Evolutionary conservation across 441 rosid species (phyloP).

Genomic region (Corymbia citriodora): DNA sequence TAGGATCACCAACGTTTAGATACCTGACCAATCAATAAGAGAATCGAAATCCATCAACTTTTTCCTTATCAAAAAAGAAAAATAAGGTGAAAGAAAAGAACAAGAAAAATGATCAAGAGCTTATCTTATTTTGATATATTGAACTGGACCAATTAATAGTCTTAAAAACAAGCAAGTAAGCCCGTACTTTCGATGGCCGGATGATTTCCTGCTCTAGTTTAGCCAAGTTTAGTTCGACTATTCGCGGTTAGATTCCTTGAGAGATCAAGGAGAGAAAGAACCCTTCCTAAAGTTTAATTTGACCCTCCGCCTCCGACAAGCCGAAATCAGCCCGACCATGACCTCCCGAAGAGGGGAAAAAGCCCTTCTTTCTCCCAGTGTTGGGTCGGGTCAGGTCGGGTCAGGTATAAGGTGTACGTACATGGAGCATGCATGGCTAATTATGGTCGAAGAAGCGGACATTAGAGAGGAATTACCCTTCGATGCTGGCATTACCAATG

Average conservation of each 20-base stretch:
- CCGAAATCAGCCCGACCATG: neutral
- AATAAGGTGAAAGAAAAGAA: neutral
- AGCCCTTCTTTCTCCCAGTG: neutral
- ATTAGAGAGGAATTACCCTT: conserved; percentile 23
- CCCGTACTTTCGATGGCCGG: neutral
- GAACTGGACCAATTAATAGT: neutral
- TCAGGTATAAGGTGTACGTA: neutral
- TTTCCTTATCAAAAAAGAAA: neutral
- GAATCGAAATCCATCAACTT: neutral
- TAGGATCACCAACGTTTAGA: conserved; percentile 50
- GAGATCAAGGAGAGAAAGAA: neutral
- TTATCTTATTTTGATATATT: neutral
- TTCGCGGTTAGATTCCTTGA: neutral
- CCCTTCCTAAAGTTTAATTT: neutral
- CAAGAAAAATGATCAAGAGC: neutral
- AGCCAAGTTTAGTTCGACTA: neutral
- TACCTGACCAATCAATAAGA: conserved; percentile 25
- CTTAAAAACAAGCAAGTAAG: neutral
- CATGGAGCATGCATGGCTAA: neutral
- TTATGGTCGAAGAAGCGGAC: neutral
- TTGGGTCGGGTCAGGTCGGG: neutral
- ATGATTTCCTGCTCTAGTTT: neutral
- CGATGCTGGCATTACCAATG: conserved; percentile 50
- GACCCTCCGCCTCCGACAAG: neutral
- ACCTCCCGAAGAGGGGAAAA: neutral